Base-by-base conservation (phyloP, 2,329 filamentous ascomycete genomes). In the Sporothrix mexicana region DNA sequence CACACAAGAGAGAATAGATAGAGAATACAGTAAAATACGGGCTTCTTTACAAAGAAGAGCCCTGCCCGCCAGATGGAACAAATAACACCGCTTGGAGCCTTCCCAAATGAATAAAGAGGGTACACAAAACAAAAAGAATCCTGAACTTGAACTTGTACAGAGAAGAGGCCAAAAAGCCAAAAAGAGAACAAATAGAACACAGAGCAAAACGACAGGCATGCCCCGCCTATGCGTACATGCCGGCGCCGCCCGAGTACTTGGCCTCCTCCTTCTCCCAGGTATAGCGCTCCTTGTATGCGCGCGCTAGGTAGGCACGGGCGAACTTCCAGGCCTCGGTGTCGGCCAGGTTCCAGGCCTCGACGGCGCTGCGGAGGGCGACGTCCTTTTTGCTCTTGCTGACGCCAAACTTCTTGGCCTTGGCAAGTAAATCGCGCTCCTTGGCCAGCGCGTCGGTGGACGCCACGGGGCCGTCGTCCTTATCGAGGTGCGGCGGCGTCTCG, bases 251-350 rank as follows among this genome's bases (percentile, higher is more conserved):
- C 1, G 86, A 87, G 79, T 88, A 93, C 76, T 84, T 86, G 75
- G 85, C 85, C 82, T 93, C 91, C 74, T 92, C 88, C 74, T 90
- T 87, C 79, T 93, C 91, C 91, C 92, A 95, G 77, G 87, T 84
- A 76, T 84, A 79, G 72, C 91, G 83, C 83, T 94, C 92, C 62
- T 91, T 84, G 36, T 85, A 82, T 57, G 87, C 83, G 51, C 92
- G 83, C 20, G 91, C 91, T 69, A 90, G 82, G 75, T 88, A 93
- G 0, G 92, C 92, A 51, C 90, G 84, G 5, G 90, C 86, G 78
- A 95, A 95, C 77, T 88, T 88, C 92, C 92, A 95, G 0, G 90
- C 89, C 81, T 95, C 92, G 0, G 90, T 91, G 77, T 95, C 93
- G 0, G 89, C 91, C 75, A 94, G 79, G 78, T 89, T 90, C 89